These are phyloP conservation scores for Mycena chlorophos DNA, from an alignment of 768 basidiomycete genomes.

Conservation along the genomic window DNA sequence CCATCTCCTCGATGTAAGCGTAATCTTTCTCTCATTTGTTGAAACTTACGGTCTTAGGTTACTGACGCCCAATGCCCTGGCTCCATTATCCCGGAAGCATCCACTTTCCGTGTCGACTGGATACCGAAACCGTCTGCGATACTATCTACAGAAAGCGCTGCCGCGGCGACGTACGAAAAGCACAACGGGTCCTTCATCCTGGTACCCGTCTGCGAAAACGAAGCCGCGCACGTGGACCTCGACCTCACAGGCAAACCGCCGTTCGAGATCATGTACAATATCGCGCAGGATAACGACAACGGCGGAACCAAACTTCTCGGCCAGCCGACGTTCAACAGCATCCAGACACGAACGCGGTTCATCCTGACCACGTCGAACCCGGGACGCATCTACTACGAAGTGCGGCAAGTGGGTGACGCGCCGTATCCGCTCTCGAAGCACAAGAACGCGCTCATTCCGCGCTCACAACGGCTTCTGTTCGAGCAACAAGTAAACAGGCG, in stretches of 20 bases:
- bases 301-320: constrained; percentile 72
- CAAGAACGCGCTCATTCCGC: constrained; percentile 62
- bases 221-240: constrained; percentile 79
- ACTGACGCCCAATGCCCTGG: constrained; percentile 86
- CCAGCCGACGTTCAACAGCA: constrained; percentile 82
- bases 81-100: constrained; percentile 55
- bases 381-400: constrained; percentile 86
- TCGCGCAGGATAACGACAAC: constrained; percentile 65
- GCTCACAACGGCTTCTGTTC: constrained; percentile 68
- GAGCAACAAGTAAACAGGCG: constrained; percentile 84
- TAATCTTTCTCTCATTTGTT: background rate
- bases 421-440: constrained; percentile 78
- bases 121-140: constrained; percentile 75
- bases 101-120: constrained; percentile 73
- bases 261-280: constrained; percentile 90
- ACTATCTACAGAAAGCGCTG: constrained; percentile 55
- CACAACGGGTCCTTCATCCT: constrained; percentile 77
- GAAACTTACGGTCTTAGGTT: constrained; percentile 51
- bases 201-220: constrained; percentile 79
- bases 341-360: constrained; percentile 76
- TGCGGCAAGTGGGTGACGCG: constrained; percentile 84
- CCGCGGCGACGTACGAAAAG: constrained; percentile 51
- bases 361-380: constrained; percentile 76
- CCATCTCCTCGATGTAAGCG: constrained; percentile 64
- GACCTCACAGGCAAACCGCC: constrained; percentile 84